These are phyloP conservation scores for Warburgia ugandensis DNA, from an alignment of 164 flowering plant species.

Conservation along the genomic window DNA sequence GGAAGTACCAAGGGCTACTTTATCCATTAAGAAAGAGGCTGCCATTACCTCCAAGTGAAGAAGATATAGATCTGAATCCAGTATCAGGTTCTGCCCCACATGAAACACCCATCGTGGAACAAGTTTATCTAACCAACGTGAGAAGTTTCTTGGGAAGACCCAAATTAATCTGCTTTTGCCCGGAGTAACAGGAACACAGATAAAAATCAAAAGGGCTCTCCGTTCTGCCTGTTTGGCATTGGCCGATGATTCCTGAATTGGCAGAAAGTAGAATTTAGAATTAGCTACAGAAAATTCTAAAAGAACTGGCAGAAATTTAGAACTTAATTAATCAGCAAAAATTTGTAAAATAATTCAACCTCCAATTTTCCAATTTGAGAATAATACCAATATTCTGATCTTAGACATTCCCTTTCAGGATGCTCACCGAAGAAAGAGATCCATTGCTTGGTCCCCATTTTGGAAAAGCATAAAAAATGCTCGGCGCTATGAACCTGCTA, in stretches of 20 bases:
- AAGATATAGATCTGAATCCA: constrained; percentile 87
- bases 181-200: constrained; percentile 84
- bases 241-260: constrained; percentile 26
- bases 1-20: too few species aligned
- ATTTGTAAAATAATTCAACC: not conserved
- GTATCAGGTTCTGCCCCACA: constrained; percentile 58
- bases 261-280: not conserved
- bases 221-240: constrained; percentile 9
- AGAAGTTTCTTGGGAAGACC: constrained; percentile 76
- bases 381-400: not conserved
- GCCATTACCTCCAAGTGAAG: constrained; percentile 73
- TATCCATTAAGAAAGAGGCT: not conserved
- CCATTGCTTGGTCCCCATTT: constrained; percentile 17
- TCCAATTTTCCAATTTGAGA: too few species aligned
- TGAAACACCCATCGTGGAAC: constrained; percentile 88
- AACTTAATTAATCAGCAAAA: too few species aligned
- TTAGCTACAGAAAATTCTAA: not conserved
- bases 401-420: constrained; percentile 19
- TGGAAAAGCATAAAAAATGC: constrained; percentile 37
- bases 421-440: constrained; percentile 22
- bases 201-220: constrained; percentile 40
- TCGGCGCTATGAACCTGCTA: constrained; percentile 55
- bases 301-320: too few species aligned
- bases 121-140: constrained; percentile 52
- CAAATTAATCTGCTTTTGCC: constrained; percentile 85